Evolutionary conservation across 768 basidiomycete species (phyloP).

Genomic region (Phlebiopsis flavidoalba): DNA sequence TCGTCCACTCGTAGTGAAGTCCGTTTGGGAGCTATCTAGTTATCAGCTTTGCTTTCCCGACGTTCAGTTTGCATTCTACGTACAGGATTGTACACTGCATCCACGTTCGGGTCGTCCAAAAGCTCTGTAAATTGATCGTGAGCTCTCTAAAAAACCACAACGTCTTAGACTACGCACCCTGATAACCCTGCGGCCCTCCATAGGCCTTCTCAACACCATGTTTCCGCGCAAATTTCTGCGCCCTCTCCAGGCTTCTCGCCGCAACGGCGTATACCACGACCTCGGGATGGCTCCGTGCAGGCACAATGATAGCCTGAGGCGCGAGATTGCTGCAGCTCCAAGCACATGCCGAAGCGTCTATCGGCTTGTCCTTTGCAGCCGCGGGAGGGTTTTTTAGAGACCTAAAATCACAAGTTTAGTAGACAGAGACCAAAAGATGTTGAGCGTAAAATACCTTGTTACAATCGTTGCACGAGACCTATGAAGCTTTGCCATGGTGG

Average conservation of each 20-base stretch:
- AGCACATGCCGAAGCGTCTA: slow-evolving; percentile 33
- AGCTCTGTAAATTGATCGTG: slow-evolving; percentile 28
- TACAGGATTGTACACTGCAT: slow-evolving; percentile 55
- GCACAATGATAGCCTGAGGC: slow-evolving; percentile 43
- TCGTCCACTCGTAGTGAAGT: slow-evolving; percentile 64
- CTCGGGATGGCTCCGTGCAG: slow-evolving; percentile 50
- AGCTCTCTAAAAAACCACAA: not conserved
- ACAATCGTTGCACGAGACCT: slow-evolving; percentile 6
- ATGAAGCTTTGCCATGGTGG: slow-evolving; percentile 1
- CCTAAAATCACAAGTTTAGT: not conserved
- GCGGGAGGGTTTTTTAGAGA: slow-evolving; percentile 5
- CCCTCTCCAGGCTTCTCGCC: slow-evolving; percentile 6
- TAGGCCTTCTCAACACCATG: slow-evolving; percentile 10
- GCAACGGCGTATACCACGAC: slow-evolving; percentile 47
- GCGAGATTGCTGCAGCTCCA: slow-evolving; percentile 54
- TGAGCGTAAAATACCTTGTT: not conserved
- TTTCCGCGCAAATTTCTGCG: slow-evolving; percentile 5
- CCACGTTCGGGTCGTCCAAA: slow-evolving; percentile 49
- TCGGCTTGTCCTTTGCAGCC: not conserved
- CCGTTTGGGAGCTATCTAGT: slow-evolving; percentile 47
- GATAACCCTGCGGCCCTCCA: slow-evolving; percentile 9
- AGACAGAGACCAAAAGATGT: not conserved
- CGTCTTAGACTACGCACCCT: slow-evolving; percentile 1
- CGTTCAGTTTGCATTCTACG: not conserved
- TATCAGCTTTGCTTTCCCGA: not conserved